Evolutionary conservation across 1,139 yeast genomes (phyloP), one percentile per base, ranked within the genome.

Genomic region (Suhomyces choctaworum): DNA sequence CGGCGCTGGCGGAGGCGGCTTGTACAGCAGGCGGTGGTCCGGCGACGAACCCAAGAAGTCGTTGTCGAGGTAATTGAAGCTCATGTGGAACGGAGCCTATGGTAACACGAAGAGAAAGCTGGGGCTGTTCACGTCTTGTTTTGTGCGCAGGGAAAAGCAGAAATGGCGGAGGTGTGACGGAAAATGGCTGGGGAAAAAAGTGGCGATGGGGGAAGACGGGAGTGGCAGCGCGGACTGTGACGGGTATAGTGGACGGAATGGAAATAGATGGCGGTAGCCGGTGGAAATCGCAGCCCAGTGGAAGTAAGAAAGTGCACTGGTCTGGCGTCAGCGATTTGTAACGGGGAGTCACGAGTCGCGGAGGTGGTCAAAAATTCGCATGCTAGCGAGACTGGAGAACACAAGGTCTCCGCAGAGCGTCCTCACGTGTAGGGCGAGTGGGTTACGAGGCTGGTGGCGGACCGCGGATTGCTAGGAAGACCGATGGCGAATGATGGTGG

Each of bases 31-130:
- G 20, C 31, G 8, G 28, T 31, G 32, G 30, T 16, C 26, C n/a
- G 30, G 24, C n/a, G 28, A 29, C 29, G 34, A 30, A 21, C 32
- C 54, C 41, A 66, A 53, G 46, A 66, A n/a, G n/a, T n/a, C n/a
- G n/a, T n/a, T 66, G 36, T 66, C 69, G 28, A 70, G 70, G 47
- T 65, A 64, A 37, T 64, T 62, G 52, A 66, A 59, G 48, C 54
- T 59, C 68, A 63, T 63, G 13, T 17, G 7, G 8, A 6, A 8
- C 20, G 20, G 8, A 8, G 20, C n/a, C n/a, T n/a, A n/a, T n/a
- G n/a, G n/a, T n/a, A n/a, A n/a, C n/a, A n/a, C n/a, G n/a, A n/a
- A n/a, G n/a, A n/a, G n/a, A n/a, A n/a, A n/a, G n/a, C n/a, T n/a
- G n/a, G n/a, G n/a, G n/a, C n/a, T n/a, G n/a, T n/a, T n/a, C n/a